Evolutionary conservation across 345 rosid species (phyloP), one percentile per base, ranked within the genome.

Genomic region (Populus pruinosa): DNA sequence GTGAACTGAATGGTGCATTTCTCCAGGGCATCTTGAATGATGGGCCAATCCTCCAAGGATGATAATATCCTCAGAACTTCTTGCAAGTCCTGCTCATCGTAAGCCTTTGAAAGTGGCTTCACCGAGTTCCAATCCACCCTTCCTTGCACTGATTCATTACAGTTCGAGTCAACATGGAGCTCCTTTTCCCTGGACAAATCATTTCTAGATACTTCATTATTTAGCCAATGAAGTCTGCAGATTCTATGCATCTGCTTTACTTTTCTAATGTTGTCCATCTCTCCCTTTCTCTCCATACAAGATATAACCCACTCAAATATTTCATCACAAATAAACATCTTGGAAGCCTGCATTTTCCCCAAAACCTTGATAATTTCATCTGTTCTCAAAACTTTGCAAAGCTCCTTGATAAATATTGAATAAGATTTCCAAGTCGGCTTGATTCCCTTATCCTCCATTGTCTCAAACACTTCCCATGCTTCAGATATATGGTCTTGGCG

Each of bases 381-480:
- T 18, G 83, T 85, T 76, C 76, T 87, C 67, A 80, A 82, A 87
- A 83, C 83, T 87, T 76, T 86, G 74, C 90, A 85, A n/a, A 94
- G 93, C 89, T 91, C 93, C 74, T 87, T 92, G 55, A 87, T 74
- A 81, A 91, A 89, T 53, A 87, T 77, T 36, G 87, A 83, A 76
- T 88, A 92, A 33, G 86, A 78, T 83, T 88, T 90, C 85, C 83
- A 65, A 71, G 88, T 88, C 38, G 86, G 91, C 80, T 80, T 82
- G 76, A 82, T 83, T 50, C 97, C 92, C 78, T 80, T 86, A 25
- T 84, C 86, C 83, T 86, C 89, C 90, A 89, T 85, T 67, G 81
- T 74, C 50, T 85, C 70, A 73, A 94, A 88, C 79, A 87, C 83
- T 78, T 87, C 69, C 93, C 96, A 91, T 39, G 97, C 98, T 87